Conservation (phyloP, 257 asterid species). For the Parsonsia alboflavescens region DNA sequence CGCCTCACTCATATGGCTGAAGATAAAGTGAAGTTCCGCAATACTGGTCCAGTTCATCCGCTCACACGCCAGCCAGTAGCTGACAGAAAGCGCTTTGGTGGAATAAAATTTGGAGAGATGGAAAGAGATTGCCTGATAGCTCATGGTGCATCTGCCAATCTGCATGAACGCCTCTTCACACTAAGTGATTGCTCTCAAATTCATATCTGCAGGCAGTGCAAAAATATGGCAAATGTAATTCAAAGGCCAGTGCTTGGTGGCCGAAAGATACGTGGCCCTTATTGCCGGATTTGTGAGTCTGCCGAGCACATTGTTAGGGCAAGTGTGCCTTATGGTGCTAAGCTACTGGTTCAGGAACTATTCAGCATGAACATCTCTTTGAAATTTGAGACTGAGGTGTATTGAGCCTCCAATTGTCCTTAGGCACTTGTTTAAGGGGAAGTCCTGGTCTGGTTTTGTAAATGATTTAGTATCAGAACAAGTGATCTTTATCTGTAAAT, state of each 20-base stretch:
- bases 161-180: slow-evolving; percentile 89
- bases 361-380: slow-evolving; percentile 87
- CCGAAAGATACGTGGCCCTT: slow-evolving; percentile 72
- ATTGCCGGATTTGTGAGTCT: slow-evolving; percentile 72
- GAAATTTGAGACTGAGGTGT: slow-evolving; percentile 75
- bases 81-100: slow-evolving; percentile 89
- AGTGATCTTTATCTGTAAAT: neutral
- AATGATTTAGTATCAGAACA: neutral
- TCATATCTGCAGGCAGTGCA: slow-evolving; percentile 80
- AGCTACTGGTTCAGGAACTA: slow-evolving; percentile 83
- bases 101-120: slow-evolving; percentile 92
- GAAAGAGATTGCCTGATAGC: slow-evolving; percentile 93
- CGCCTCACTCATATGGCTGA: slow-evolving; percentile 94
- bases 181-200: slow-evolving; percentile 82
- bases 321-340: slow-evolving; percentile 88
- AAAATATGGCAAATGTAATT: slow-evolving; percentile 68
- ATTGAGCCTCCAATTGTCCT: slow-evolving; percentile 26
- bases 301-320: slow-evolving; percentile 69
- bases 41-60: slow-evolving; percentile 93
- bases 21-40: slow-evolving; percentile 85
- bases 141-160: slow-evolving; percentile 85
- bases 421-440: neutral
- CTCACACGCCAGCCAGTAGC: slow-evolving; percentile 97
- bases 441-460: neutral
- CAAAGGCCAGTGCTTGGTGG: slow-evolving; percentile 65